Conservation (phyloP, 208 protist genomes). For the Leishmania turanica region DNA sequence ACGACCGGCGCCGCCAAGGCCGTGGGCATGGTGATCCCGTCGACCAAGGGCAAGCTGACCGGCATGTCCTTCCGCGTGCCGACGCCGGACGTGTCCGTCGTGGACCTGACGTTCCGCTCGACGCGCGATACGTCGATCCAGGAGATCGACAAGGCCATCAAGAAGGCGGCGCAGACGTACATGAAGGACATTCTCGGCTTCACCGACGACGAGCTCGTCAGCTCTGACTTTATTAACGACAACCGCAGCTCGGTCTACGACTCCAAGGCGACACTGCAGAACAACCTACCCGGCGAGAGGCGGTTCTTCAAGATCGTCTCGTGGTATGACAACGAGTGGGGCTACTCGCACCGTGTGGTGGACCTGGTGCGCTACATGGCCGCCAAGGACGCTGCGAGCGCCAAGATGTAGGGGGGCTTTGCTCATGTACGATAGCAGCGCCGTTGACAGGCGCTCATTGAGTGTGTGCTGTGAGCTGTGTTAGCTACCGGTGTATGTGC, state of each 20-base stretch:
- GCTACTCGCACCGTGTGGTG: constrained; percentile 98
- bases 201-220: constrained; percentile 98
- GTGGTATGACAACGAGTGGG: constrained; percentile 99
- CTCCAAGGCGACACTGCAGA: constrained; percentile 96
- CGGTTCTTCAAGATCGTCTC: constrained; percentile 99
- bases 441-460: not conserved
- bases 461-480: not conserved
- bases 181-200: constrained; percentile 97
- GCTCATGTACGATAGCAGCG: not conserved
- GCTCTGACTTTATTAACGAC: constrained; percentile 97
- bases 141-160: constrained; percentile 96
- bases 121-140: constrained; percentile 94
- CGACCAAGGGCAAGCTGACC: constrained; percentile 90
- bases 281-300: constrained; percentile 87
- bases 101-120: constrained; percentile 97
- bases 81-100: constrained; percentile 98
- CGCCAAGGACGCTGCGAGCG: constrained; percentile 44
- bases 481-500: not conserved
- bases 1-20: constrained; percentile 99
- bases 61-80: constrained; percentile 99
- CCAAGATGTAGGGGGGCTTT: constrained; percentile 7
- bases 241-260: constrained; percentile 98
- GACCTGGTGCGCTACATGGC: constrained; percentile 95
- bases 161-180: constrained; percentile 87
- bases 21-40: constrained; percentile 96